Evolutionary conservation across 192 early-diverging fungal genomes (phyloP), one percentile per base, ranked within the genome.

Genomic region (Pilobolus umbonatus): DNA sequence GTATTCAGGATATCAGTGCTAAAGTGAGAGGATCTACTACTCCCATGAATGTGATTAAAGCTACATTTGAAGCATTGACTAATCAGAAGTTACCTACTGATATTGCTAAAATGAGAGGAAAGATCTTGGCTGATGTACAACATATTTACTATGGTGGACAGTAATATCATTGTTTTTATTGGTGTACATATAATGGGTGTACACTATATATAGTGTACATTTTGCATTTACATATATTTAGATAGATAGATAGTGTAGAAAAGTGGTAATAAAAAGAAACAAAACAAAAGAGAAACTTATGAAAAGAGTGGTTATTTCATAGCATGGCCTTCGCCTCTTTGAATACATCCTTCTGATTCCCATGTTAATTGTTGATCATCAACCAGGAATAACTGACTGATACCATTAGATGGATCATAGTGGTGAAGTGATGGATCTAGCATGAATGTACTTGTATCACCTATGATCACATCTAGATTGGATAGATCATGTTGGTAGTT

Each of bases 1-100:
- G 97, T 28, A 92, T 98, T 66, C 85, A 87, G 53, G 97, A 99
- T 76, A 56, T 97, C 60, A 79, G 88, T 31, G 89, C 84, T 46
- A 98, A 98, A 72, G 86, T 98, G 29, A 71, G 79, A 59, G 94
- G 95, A 4, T 95, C 93, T n/a, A 79, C 81, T 36, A 98, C 94
- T 70, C 92, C 93, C 3, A 92, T 99, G 91, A 99, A 99, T 72
- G 94, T 99, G 29, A 85, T 99, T 79, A 96, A 99, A 80, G 88
- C 85, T 7, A 89, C 90, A 11, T 98, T 98, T 73, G 92, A 88
- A 70, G 97, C 97, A 11, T 70, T 99, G 9, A 60, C 71, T 14
- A 62, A 73, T 53, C 97, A 99, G 76, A 84, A 80, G 63, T 71
- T 82, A 5, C 92, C 95, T 10, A 76, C 82, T 40, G 89, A 98